Base-by-base conservation (phyloP, 176 grass and related monocot genomes). In the Saccharum officinarum region DNA sequence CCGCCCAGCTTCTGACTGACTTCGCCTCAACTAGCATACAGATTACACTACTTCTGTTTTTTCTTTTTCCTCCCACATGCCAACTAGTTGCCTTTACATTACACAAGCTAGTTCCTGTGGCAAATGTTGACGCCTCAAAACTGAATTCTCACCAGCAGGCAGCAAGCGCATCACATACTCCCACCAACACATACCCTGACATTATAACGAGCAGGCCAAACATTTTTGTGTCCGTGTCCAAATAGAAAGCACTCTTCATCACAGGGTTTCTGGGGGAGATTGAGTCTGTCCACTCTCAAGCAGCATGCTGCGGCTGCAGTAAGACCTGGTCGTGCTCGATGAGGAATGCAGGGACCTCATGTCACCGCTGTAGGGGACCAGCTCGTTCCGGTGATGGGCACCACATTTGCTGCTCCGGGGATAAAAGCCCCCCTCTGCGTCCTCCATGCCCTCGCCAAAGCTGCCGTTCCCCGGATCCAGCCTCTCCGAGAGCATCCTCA, bases 221-320 rank as follows among this genome's bases (percentile, higher is more conserved):
- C 44, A 67, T 69, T 69, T 38, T 31, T 22, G 37, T 22, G 28
- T 14, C 69, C 5, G 44, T 17, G 68, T 65, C 10, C 11, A 46
- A 38, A 86, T 22, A 39, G 46, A 34, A 8, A 22, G 8, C 49
- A 75, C 28, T 0, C 23, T 60, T 37, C 69, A 23, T 90, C 82
- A 96, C 9, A 96, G 76, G 37, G 93, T 94, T 78, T 87, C 93
- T 63, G 88, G 88, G 0, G 97, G 97, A 18, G 97, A 99, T 47
- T 91, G 94, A 15, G 94, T 88, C 13, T 92, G 94, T n/a, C 93
- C 90, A 7, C 71, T 83, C 9, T 99, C 97, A 1, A 99, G 94
- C 69, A 99, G 87, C 80, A 96, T 81, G 67, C 92, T 96, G 71
- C 94, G 89, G 76, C 97, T 99, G 87, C 97, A 99, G 70, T 94